phyloP scores from a whole-genome alignment of 1,139 yeast genomes.

The Blastobotrys raffinosifermentans region DNA sequence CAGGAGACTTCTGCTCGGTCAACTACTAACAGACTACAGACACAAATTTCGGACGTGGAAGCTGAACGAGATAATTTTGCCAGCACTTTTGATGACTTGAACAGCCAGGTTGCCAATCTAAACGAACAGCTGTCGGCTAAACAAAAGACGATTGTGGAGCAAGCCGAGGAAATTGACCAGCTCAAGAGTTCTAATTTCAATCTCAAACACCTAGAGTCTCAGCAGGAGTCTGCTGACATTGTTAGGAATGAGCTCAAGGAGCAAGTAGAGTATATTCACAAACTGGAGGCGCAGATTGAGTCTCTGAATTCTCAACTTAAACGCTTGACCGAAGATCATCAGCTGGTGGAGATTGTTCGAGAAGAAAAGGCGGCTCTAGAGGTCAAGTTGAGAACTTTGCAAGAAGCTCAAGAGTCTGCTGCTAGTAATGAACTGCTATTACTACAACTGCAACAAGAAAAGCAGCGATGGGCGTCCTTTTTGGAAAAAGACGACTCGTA shows the following conservation, averaged over 20 bases:
- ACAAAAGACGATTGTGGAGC: conserved; percentile 35
- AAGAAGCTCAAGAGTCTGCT: conserved; percentile 42
- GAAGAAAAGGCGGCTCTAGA: conserved; percentile 44
- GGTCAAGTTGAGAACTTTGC: conserved; percentile 39
- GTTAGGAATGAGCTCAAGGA: conserved; percentile 52
- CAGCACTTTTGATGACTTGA: background rate
- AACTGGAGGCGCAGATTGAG: conserved; percentile 47
- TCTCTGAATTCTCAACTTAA: conserved; percentile 45
- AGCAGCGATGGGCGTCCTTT: conserved; percentile 35
- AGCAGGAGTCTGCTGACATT: conserved; percentile 15
- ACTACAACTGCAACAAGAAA: conserved; percentile 42
- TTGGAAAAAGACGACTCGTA: conserved; percentile 28
- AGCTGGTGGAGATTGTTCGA: conserved; percentile 46
- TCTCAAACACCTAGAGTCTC: conserved; percentile 2
- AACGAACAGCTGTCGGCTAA: conserved; percentile 17
- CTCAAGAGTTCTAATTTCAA: conserved; percentile 15
- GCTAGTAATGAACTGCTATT: conserved; percentile 51
- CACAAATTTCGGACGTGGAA: background rate
- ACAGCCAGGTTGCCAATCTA: conserved; percentile 7
- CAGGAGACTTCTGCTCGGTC: conserved; percentile 13
- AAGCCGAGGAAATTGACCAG: conserved; percentile 25
- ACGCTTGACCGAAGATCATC: conserved; percentile 38
- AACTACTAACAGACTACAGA: background rate
- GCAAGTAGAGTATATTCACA: conserved; percentile 50
- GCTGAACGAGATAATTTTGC: background rate